These are phyloP conservation scores for Astrothelium macrocarpum DNA, from an alignment of 495 filamentous ascomycete species.

Conservation along the genomic window DNA sequence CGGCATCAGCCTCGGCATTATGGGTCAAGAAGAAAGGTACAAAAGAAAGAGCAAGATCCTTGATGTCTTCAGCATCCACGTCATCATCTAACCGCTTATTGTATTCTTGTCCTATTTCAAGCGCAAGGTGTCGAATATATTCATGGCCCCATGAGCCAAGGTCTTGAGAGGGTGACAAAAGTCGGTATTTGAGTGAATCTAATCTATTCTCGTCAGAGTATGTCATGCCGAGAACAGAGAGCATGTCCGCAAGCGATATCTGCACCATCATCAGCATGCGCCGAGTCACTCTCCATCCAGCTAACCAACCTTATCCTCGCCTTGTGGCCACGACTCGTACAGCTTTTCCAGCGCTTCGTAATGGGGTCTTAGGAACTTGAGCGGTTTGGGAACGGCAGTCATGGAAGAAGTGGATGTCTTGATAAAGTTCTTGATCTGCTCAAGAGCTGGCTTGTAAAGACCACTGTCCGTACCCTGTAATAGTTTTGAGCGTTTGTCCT, in stretches of 20 bases:
- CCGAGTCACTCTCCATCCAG: neutral
- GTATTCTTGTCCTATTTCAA: constrained; percentile 94
- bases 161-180: constrained; percentile 81
- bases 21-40: constrained; percentile 94
- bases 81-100: constrained; percentile 64
- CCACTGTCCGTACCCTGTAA: constrained; percentile 46
- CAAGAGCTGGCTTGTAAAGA: constrained; percentile 84
- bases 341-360: constrained; percentile 75
- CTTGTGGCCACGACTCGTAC: constrained; percentile 79
- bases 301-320: constrained; percentile 64
- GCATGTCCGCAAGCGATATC: constrained; percentile 82
- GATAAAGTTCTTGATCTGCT: constrained; percentile 93
- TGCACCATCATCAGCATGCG: constrained; percentile 18
- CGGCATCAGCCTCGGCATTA: constrained; percentile 96
- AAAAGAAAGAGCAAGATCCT: constrained; percentile 69
- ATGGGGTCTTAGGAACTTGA: constrained; percentile 95
- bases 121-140: constrained; percentile 89
- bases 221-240: constrained; percentile 98
- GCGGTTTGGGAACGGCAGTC: constrained; percentile 95
- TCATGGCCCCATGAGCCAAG: constrained; percentile 98
- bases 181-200: constrained; percentile 89
- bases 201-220: constrained; percentile 93
- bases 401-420: constrained; percentile 98
- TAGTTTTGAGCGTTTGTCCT: neutral
- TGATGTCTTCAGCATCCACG: constrained; percentile 58